Base-by-base conservation (phyloP, 1,284 basidiomycete genomes). In the Ceratobasidium sp. region DNA sequence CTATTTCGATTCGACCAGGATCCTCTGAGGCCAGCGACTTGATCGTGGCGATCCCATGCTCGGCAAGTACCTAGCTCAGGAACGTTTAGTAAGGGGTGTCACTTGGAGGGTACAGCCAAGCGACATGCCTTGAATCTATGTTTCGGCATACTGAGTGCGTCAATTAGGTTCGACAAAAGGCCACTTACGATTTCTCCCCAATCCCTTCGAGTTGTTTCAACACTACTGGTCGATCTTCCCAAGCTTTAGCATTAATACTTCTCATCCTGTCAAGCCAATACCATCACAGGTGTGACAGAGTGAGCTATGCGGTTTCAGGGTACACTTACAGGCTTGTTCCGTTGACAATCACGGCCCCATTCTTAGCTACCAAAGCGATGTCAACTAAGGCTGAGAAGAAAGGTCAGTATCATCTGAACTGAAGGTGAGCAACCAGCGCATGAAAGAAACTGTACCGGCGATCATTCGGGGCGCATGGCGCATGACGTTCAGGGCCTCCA, bases 181-280 rank as follows among this genome's bases (percentile, higher is more conserved):
- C 27, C 5, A 82, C 89, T 80, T 75, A 93, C 92, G 92, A 93
- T 86, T 93, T 94, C 79, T 94, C 92, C 51, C 93, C 93, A 62
- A 95, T 90, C 27, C 90, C 88, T 58, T 92, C 90, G 61, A 95
- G 86, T 79, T 95, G 93, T 64, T 90, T 87, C 74, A 95, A 84
- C 16, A 94, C 91, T 24, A 89, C 84, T 14, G 93, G 90, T 46
- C 92, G 84, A 79, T 93, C 92, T 78, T 95, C 93, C 93, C 93
- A 95, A 61, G 92, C 89, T 79, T 90, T 94, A 13, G 92, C 92
- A 74, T 84, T 87, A 53, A 95, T 80, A 78, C 90, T 91, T 39
- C 92, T 87, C 58, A 90, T 81, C 56, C 92, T 94, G 59, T n/a
- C n/a, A 53, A 37, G 74, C 6, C 61, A 58, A 59, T 37, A 46